Evolutionary conservation across 2,329 filamentous ascomycete species (phyloP), one percentile per base, ranked within the genome.

Genomic region (Endoconidiophora polonica): DNA sequence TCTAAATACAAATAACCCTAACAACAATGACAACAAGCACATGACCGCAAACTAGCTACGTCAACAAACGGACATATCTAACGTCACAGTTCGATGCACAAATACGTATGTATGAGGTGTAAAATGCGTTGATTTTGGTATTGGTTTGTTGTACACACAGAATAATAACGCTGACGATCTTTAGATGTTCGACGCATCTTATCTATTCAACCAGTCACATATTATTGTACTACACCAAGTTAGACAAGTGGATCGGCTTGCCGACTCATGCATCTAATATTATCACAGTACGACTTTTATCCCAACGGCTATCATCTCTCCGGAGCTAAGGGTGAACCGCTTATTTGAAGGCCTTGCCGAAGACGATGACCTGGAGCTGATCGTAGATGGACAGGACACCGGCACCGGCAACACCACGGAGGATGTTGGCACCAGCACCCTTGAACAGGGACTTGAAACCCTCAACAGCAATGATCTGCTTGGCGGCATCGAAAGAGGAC

Each of bases 341-440:
- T 58, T 70, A 69, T 65, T 93, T 94, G 88, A 88, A 98, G 78
- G 87, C 86, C 88, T 98, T 96, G 72, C 91, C 91, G 86, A 98
- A 98, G 73, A 98, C 74, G 71, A 98, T 73, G 70, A 98, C 81
- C 84, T 98, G 91, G 71, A 86, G 86, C 81, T 96, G 90, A 72
- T 98, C 91, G 77, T 98, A 98, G 86, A 98, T 95, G 72, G 91
- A 98, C 70, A 98, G 80, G 69, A 98, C 91, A 98, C 91, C 91
- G 77, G 91, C 91, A 86, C 91, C 93, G 68, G 91, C 91, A 68
- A 98, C 91, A 95, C 91, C 93, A 94, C 91, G 91, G 76, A 98
- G 91, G 68, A 98, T 98, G 86, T 98, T 98, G 81, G 91, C 91
- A 86, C 91, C 91, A 69, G 91, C 91, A 88, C 91, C 91, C 86